Conservation (phyloP, 2,329 filamentous ascomycete genomes). For the Epichloe festucae region DNA sequence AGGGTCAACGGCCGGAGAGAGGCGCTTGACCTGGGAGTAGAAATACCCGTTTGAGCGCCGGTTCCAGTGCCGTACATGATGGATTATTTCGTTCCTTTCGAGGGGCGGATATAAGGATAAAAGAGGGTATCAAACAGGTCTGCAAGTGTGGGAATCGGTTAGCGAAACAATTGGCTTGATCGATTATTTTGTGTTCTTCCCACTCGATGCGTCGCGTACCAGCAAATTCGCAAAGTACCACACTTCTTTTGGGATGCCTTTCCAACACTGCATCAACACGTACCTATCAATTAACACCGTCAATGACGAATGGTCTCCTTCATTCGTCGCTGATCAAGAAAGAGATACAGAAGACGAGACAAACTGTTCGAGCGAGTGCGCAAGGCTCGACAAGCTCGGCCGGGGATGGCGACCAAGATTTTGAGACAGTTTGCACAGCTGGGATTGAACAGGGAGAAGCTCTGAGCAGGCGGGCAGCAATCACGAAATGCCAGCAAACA, state of each 20-base stretch:
- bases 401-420: constrained; percentile 7
- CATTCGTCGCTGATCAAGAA: not conserved
- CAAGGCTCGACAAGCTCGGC: constrained; percentile 5
- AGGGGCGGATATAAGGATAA: not conserved
- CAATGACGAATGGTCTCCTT: constrained; percentile 10
- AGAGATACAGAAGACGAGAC: not conserved
- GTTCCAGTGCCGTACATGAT: constrained; percentile 78
- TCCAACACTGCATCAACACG: constrained; percentile 6
- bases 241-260: not conserved
- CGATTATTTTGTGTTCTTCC: not conserved
- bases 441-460: not conserved
- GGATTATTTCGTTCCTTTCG: constrained; percentile 8
- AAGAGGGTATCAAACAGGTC: constrained; percentile 30
- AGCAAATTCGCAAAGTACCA: not conserved
- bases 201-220: not conserved
- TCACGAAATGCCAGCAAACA: constrained; percentile 1
- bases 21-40: constrained; percentile 85
- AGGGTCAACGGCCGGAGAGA: constrained; percentile 86
- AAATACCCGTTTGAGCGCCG: constrained; percentile 88
- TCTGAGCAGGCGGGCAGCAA: constrained; percentile 6
- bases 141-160: constrained; percentile 1
- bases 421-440: not conserved
- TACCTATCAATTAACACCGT: constrained; percentile 21
- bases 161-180: not conserved
- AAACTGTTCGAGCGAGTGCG: constrained; percentile 2